These are phyloP conservation scores for Filobasidium wieringae DNA, from an alignment of 768 basidiomycete genomes.

Conservation along the genomic window DNA sequence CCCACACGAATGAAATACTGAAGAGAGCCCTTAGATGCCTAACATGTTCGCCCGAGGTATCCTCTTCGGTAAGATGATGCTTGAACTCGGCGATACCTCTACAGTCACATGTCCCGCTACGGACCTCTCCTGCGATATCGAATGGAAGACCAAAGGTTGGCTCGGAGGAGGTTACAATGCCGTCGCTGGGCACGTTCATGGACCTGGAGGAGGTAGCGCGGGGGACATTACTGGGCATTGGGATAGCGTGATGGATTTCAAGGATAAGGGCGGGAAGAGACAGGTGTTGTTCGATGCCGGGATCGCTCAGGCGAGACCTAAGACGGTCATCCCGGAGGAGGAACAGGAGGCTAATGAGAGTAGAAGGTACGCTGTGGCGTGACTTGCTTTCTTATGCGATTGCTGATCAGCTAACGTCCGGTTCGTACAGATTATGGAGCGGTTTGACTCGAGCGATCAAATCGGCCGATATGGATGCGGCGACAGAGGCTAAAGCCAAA, in stretches of 20 bases:
- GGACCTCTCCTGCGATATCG: conserved; percentile 64
- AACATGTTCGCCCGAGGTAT: conserved; percentile 60
- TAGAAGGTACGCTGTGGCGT: conserved; percentile 48
- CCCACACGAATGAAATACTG: too few relatives aligned
- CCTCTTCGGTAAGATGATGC: conserved; percentile 59
- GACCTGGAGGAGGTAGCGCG: conserved; percentile 48
- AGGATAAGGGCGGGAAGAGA: conserved; percentile 57
- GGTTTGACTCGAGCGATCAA: conserved; percentile 73
- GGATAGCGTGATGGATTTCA: conserved; percentile 81
- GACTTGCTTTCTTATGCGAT: background rate
- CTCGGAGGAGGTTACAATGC: conserved; percentile 95
- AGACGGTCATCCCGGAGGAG: conserved; percentile 70
- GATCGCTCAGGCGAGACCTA: conserved; percentile 63
- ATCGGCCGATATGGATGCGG: conserved; percentile 83
- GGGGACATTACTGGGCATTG: conserved; percentile 85
- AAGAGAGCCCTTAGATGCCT: conserved; percentile 87
- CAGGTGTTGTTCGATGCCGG: conserved; percentile 72
- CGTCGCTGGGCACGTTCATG: conserved; percentile 66
- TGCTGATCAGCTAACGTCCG: background rate
- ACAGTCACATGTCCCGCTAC: conserved; percentile 70
- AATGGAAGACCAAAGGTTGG: conserved; percentile 99
- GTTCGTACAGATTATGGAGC: conserved; percentile 55
- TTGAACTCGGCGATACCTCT: conserved; percentile 86
- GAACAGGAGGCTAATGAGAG: conserved; percentile 88
- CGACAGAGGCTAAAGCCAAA: conserved; percentile 73